Evolutionary conservation across 768 basidiomycete genomes (phyloP).

Genomic region (Agrocybe praecox): DNA sequence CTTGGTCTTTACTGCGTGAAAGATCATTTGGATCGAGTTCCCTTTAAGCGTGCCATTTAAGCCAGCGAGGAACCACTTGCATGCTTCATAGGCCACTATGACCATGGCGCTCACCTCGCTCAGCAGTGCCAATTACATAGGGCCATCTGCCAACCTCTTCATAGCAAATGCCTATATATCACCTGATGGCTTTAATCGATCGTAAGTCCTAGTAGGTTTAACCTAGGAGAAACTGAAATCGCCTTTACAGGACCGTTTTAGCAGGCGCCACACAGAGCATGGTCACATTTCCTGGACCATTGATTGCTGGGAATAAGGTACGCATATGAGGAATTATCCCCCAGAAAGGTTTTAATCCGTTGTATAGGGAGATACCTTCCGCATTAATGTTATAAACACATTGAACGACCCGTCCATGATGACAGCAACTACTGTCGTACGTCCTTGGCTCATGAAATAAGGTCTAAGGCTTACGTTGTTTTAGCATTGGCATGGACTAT

Average conservation of each 20-base stretch:
- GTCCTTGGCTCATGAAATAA: background rate
- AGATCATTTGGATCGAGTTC: too few relatives aligned
- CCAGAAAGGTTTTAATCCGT: background rate
- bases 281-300: constrained; percentile 28
- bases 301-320: constrained; percentile 33
- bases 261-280: constrained; percentile 23
- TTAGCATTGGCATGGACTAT: constrained; percentile 48
- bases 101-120: too few relatives aligned
- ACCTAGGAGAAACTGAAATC: too few relatives aligned
- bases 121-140: constrained; percentile 16
- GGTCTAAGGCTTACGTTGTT: background rate
- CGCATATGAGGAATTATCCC: background rate
- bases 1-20: too few relatives aligned
- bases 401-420: constrained; percentile 52
- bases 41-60: too few relatives aligned
- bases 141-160: constrained; percentile 33
- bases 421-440: constrained; percentile 50
- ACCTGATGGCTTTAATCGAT: constrained; percentile 50
- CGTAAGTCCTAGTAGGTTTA: constrained; percentile 20
- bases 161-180: constrained; percentile 45
- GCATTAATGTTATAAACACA: constrained; percentile 49
- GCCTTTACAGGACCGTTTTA: constrained; percentile 26
- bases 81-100: too few relatives aligned
- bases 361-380: constrained; percentile 42
- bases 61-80: too few relatives aligned